Conservation (phyloP, 2,329 filamentous ascomycete species). For the Drechmeria coniospora region DNA sequence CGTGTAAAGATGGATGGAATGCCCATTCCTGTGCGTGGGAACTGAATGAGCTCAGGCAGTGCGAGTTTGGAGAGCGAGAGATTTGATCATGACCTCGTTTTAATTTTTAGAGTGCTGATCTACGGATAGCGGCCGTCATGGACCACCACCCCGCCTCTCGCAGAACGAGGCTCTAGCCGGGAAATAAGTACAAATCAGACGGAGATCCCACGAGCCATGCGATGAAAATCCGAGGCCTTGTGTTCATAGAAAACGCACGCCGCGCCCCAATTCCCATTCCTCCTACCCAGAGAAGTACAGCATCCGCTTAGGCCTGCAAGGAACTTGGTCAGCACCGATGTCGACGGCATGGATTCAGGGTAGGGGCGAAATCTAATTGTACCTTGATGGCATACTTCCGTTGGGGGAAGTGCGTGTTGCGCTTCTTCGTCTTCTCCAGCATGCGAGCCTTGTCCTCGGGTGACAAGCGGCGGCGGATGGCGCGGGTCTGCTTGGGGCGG, state of each 20-base stretch:
- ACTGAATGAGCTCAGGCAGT: too few species aligned
- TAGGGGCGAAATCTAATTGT: conserved; percentile 12
- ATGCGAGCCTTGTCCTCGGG: conserved; percentile 73
- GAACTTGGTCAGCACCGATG: neutral
- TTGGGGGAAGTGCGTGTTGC: conserved; percentile 88
- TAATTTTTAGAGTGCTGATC: conserved; percentile 17
- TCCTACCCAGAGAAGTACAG: conserved; percentile 2
- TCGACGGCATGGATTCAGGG: neutral
- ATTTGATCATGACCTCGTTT: conserved; percentile 24
- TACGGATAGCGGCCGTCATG: conserved; percentile 16
- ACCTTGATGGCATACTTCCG: conserved; percentile 99
- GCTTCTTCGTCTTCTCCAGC: conserved; percentile 96
- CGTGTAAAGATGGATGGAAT: too few species aligned
- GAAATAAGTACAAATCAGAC: conserved; percentile 23
- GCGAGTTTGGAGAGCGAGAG: too few species aligned
- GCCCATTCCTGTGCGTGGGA: too few species aligned
- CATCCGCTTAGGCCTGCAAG: conserved; percentile 5
- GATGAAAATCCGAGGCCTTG: conserved; percentile 21
- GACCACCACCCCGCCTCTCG: conserved; percentile 14
- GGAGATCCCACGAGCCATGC: conserved; percentile 22
- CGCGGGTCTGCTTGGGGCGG: conserved; percentile 94
- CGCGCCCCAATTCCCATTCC: conserved; percentile 16
- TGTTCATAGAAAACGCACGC: conserved; percentile 20
- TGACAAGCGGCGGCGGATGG: conserved; percentile 88
- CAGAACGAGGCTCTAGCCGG: conserved; percentile 20